phyloP scores from a whole-genome alignment of 2,329 filamentous ascomycete species.

The Calonectria hawksworthii region DNA sequence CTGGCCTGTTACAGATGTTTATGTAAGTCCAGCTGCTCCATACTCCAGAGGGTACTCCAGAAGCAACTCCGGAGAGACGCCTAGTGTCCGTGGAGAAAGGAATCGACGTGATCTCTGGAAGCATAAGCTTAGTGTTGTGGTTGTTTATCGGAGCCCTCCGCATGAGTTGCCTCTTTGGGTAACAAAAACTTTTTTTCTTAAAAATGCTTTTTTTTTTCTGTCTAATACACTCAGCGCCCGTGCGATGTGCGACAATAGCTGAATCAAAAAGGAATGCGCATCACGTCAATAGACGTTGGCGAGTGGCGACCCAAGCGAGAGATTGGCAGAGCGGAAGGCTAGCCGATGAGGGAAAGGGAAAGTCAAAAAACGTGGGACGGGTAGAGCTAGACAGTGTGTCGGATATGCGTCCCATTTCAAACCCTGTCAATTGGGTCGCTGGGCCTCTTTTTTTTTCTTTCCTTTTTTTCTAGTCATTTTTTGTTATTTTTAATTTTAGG shows the following conservation, averaged over 20 bases:
- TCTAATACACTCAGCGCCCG: not conserved
- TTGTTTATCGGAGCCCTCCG: conserved; percentile 12
- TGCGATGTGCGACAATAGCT: not conserved
- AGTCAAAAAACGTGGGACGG: conserved; percentile 22
- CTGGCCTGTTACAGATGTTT: conserved; percentile 4
- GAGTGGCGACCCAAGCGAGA: conserved; percentile 16
- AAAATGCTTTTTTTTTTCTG: not conserved
- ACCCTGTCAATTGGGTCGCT: conserved; percentile 8
- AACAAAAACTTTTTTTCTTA: not conserved
- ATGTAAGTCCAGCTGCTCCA: conserved; percentile 9
- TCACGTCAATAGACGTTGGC: not conserved
- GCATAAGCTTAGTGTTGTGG: conserved; percentile 13
- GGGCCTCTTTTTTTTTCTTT: not conserved
- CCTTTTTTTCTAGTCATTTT: not conserved
- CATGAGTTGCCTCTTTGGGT: not conserved
- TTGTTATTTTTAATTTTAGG: not conserved
- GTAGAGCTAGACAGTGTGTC: conserved; percentile 17
- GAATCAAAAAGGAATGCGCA: not conserved
- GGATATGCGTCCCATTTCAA: conserved; percentile 18
- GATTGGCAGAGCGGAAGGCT: not conserved
- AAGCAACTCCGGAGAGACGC: not conserved
- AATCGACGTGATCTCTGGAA: conserved; percentile 6
- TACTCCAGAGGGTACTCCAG: not conserved
- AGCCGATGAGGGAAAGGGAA: conserved; percentile 2
- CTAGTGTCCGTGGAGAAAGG: conserved; percentile 1